Conservation (phyloP, 257 asterid genomes). For the Nicotiana attenuata region DNA sequence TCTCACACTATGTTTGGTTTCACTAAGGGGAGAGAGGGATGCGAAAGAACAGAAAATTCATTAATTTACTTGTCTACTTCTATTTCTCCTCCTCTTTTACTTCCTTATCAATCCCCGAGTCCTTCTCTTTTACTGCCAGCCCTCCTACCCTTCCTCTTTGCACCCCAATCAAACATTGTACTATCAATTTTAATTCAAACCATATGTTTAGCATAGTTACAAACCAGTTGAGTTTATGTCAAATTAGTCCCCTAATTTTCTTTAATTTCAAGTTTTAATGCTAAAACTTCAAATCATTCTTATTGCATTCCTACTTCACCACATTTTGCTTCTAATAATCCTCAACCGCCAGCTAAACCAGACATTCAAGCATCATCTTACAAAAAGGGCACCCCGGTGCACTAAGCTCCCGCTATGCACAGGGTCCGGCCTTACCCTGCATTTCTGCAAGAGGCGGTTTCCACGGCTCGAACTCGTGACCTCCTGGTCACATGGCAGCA, state of each 20-base stretch:
- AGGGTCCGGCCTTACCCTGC: too few relatives aligned
- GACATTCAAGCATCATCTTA: too few relatives aligned
- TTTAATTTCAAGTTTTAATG: not conserved
- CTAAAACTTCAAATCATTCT: not conserved
- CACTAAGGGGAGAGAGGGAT: not conserved
- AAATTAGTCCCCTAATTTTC: not conserved
- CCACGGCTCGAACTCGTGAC: too few relatives aligned
- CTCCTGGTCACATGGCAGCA: too few relatives aligned
- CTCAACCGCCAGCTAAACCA: too few relatives aligned
- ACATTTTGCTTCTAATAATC: not conserved
- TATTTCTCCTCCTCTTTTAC: not conserved
- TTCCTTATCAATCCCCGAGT: not conserved
- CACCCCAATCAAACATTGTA: not conserved
- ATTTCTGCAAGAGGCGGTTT: too few relatives aligned
- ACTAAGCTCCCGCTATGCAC: too few relatives aligned
- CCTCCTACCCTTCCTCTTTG: not conserved
- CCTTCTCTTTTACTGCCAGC: not conserved
- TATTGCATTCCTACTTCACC: not conserved
- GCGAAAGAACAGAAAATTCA: not conserved
- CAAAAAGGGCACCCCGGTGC: too few relatives aligned
- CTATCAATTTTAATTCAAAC: not conserved
- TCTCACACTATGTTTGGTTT: not conserved
- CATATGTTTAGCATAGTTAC: not conserved
- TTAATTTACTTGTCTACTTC: not conserved
- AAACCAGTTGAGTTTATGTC: not conserved